Evolutionary conservation across 768 basidiomycete species (phyloP), one percentile per base, ranked within the genome.

Genomic region (Lactarius akahatsu): DNA sequence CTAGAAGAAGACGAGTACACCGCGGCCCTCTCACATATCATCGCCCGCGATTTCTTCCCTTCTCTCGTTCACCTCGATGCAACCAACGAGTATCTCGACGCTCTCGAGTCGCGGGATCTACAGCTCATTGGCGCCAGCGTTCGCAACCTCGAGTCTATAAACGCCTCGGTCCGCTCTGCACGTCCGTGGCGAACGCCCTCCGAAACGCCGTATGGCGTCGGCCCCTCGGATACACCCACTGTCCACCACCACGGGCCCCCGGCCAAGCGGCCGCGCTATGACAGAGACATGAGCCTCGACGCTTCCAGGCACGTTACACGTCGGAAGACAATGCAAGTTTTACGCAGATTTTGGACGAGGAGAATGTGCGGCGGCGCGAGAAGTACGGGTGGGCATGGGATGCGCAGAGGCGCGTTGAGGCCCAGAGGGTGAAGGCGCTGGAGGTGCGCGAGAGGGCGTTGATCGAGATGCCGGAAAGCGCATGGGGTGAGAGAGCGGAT

Each of bases 291-390:
- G 73, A 87, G 84, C 63, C 82, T 98, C 20, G 94, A 98, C 75
- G 79, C 18, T 99, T 98, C 75, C 97, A 98, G 75, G 86, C 92
- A 0, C 84, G 84, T 52, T 97, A 93, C 75, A 98, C 97, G 1
- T 97, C 95, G 0, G 95, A 98, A 74, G 97, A 99, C 77, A 99
- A 99, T 76, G 87, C 96, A 6, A 97, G 95, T 66, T 98, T 99
- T 75, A 93, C 94, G 10, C 83, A 92, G 69, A 96, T 98, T 66
- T 78, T 99, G 62, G 87, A 94, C 65, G 87, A 90, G 62, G 96
- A 98, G 80, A 98, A 99, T 74, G 79, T 81, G 75, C 82, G 83
- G 71, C 82, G 94, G 66, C 87, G 86, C 74, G 91, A 92, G 74
- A 86, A 80, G 75, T 94, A 88, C 81, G 85, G 78, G 0, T 99